A percentile compares a stretch with the other conserved stretches of the same genome.
These are phyloP conservation scores for Fraxinus platypoda DNA, from an alignment of 305 asterid species.

Conservation along the genomic window DNA sequence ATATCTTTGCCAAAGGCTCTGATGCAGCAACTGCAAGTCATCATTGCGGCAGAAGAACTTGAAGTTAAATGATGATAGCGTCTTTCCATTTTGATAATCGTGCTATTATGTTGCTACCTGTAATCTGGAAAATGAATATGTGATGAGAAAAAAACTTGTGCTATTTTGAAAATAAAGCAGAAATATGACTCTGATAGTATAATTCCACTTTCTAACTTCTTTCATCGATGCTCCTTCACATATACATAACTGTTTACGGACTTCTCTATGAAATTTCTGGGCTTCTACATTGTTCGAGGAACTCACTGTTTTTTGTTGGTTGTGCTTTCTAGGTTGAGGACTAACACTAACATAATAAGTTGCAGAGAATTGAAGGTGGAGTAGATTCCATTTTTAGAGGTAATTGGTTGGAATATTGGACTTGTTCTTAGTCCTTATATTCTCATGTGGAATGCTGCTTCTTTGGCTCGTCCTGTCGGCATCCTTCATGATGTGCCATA, in stretches of 20 bases:
- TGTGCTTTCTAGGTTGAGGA: not conserved
- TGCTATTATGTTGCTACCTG: not conserved
- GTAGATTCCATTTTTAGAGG: not conserved
- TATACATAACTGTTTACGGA: not conserved
- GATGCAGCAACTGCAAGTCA: constrained; percentile 69
- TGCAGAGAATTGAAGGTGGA: not conserved
- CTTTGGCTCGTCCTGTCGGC: not conserved
- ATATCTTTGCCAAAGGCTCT: constrained; percentile 43
- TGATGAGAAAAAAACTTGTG: not conserved
- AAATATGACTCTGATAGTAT: not conserved
- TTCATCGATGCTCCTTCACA: not conserved
- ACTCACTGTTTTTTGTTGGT: not conserved
- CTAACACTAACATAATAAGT: not conserved
- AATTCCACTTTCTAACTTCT: not conserved
- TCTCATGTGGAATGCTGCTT: not conserved
- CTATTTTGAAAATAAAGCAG: not conserved
- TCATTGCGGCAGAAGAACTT: constrained; percentile 68
- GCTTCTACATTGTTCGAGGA: not conserved
- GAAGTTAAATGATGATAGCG: constrained; percentile 56
- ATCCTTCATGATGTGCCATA: not conserved
- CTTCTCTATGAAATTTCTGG: not conserved
- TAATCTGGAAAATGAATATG: not conserved
- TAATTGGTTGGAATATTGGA: not conserved
- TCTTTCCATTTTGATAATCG: not conserved
- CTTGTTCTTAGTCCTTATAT: not conserved